Percentiles rank a stretch among this genome's conserved stretches.
phyloP scores from a whole-genome alignment of 495 filamentous ascomycete species.

The Entonaema liquescens region DNA sequence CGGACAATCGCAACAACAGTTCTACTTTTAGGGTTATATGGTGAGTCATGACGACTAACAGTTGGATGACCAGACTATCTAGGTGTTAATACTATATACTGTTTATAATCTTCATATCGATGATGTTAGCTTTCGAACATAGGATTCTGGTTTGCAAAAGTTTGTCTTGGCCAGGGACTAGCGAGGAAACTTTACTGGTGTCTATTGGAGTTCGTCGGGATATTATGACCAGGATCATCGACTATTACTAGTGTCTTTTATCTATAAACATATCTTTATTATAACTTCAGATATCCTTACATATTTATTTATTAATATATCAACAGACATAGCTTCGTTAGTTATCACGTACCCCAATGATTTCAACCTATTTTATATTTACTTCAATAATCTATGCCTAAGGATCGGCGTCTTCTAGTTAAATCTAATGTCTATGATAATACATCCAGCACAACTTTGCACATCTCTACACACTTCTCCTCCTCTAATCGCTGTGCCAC shows the following conservation, averaged over 20 bases:
- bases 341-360: background rate
- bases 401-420: background rate
- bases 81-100: constrained; percentile 1
- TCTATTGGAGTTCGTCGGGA: constrained; percentile 27
- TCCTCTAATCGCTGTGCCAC: constrained; percentile 82
- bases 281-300: constrained; percentile 26
- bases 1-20: constrained; percentile 59
- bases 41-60: constrained; percentile 1
- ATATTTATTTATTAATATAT: constrained; percentile 2
- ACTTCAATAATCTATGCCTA: too few species aligned
- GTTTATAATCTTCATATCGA: constrained; percentile 1
- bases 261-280: constrained; percentile 6
- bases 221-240: constrained; percentile 2
- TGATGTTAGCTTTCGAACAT: constrained; percentile 7
- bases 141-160: constrained; percentile 19
- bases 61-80: constrained; percentile 4
- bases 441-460: constrained; percentile 71
- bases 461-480: constrained; percentile 83
- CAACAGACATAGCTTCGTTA: background rate
- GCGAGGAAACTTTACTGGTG: constrained; percentile 16
- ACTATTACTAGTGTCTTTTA: constrained; percentile 9
- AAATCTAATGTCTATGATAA: constrained; percentile 27
- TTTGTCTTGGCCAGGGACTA: constrained; percentile 4
- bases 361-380: background rate
- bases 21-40: constrained; percentile 51